Conservation (phyloP, 352 stramenopile species). For the Phytophthora fragariaefolia region DNA sequence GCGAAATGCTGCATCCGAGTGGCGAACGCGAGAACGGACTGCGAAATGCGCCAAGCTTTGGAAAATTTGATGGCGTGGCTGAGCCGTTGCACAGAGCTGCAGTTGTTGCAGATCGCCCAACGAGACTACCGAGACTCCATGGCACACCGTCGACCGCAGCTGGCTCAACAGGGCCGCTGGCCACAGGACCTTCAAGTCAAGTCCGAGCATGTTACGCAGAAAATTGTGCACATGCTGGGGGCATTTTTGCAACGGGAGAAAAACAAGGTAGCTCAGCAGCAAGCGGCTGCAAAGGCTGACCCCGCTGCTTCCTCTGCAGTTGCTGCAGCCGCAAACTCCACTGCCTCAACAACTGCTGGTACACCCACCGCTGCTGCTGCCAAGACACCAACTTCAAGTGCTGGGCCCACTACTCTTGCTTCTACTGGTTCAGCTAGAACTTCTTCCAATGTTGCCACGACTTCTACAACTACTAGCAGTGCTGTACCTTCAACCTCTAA, state of each 20-base stretch:
- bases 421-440: not conserved
- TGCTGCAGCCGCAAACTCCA: not conserved
- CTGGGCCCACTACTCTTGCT: not conserved
- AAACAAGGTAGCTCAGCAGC: constrained; percentile 26
- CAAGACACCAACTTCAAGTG: not conserved
- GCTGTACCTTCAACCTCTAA: not conserved
- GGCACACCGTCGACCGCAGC: constrained; percentile 38
- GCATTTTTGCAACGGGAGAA: constrained; percentile 38
- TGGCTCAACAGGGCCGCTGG: constrained; percentile 55
- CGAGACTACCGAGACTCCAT: constrained; percentile 61
- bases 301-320: constrained; percentile 4
- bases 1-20: constrained; percentile 62
- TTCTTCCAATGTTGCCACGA: not conserved
- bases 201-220: constrained; percentile 59
- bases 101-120: constrained; percentile 60
- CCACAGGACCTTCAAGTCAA: constrained; percentile 64
- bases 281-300: constrained; percentile 18
- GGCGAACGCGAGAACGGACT: constrained; percentile 49
- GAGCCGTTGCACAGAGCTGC: constrained; percentile 53
- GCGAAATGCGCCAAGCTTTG: constrained; percentile 58
- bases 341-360: not conserved
- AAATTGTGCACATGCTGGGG: constrained; percentile 56
- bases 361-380: not conserved
- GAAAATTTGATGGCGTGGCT: constrained; percentile 70
- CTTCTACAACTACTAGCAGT: not conserved